Conservation (phyloP, 176 grass and related monocot species). For the Rhynchospora breviuscula region DNA sequence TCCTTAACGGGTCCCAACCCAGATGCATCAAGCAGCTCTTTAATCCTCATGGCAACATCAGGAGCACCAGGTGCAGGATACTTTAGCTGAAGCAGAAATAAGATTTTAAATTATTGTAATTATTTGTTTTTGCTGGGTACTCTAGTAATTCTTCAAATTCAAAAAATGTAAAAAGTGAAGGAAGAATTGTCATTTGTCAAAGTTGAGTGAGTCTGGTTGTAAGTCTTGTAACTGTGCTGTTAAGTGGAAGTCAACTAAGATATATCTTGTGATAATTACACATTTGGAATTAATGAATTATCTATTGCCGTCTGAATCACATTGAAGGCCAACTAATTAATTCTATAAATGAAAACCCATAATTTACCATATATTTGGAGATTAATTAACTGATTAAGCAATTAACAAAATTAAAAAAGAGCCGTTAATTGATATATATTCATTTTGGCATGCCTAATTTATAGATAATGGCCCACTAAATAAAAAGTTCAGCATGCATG, state of each 20-base stretch:
- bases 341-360: too few relatives aligned
- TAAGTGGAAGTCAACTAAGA: background rate
- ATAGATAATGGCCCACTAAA: too few relatives aligned
- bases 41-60: slow-evolving; percentile 48
- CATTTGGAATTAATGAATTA: background rate
- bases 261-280: background rate
- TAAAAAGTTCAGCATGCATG: too few relatives aligned
- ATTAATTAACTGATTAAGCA: too few relatives aligned
- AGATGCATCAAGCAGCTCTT: slow-evolving; percentile 46
- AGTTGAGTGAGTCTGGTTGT: too few relatives aligned
- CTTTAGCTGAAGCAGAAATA: slow-evolving; percentile 40
- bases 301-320: background rate
- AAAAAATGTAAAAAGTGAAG: background rate
- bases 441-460: too few relatives aligned
- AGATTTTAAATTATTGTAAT: background rate
- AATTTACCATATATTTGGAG: too few relatives aligned
- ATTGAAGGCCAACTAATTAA: too few relatives aligned
- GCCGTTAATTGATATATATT: too few relatives aligned
- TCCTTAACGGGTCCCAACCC: slow-evolving; percentile 60
- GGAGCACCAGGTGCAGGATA: slow-evolving; percentile 69
- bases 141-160: background rate
- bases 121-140: background rate
- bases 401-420: too few relatives aligned
- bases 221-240: too few relatives aligned
- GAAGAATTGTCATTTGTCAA: too few relatives aligned